Conservation (phyloP, 768 basidiomycete genomes). For the Grammothele lineata region DNA sequence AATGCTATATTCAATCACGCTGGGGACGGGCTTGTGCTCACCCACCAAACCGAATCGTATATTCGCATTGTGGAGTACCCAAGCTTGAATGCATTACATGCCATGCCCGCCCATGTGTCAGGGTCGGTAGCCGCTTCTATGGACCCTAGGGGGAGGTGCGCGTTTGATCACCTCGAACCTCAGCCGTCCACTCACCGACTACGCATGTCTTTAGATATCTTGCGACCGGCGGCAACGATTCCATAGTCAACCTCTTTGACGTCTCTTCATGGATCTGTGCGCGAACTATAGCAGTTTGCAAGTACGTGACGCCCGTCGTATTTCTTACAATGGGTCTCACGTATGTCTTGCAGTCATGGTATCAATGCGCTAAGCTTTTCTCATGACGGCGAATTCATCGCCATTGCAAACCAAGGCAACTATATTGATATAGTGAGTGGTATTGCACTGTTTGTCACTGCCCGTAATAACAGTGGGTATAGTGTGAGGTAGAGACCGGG, state of each 20-base stretch:
- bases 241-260: conserved; percentile 81
- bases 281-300: conserved; percentile 73
- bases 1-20: conserved; percentile 54
- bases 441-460: background rate
- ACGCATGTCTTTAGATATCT: conserved; percentile 48
- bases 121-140: conserved; percentile 74
- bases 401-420: conserved; percentile 64
- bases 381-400: conserved; percentile 78
- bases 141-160: conserved; percentile 73
- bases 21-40: conserved; percentile 67
- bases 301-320: conserved; percentile 44
- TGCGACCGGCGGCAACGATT: conserved; percentile 77
- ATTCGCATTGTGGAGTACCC: conserved; percentile 72
- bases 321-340: background rate
- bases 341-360: conserved; percentile 43
- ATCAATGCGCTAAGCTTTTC: conserved; percentile 78
- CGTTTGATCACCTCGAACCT: background rate
- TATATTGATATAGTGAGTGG: conserved; percentile 76
- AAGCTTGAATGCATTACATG: conserved; percentile 52
- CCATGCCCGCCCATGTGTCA: conserved; percentile 71
- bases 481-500: conserved; percentile 81
- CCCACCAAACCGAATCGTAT: conserved; percentile 58
- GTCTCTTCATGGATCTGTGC: conserved; percentile 76
- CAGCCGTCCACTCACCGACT: background rate
- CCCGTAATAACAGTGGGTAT: background rate